A percentile compares a stretch with the other conserved stretches of the same genome.
Conservation (phyloP, 129 eudicot species). For the Chrysanthemum lavandulifolium region DNA sequence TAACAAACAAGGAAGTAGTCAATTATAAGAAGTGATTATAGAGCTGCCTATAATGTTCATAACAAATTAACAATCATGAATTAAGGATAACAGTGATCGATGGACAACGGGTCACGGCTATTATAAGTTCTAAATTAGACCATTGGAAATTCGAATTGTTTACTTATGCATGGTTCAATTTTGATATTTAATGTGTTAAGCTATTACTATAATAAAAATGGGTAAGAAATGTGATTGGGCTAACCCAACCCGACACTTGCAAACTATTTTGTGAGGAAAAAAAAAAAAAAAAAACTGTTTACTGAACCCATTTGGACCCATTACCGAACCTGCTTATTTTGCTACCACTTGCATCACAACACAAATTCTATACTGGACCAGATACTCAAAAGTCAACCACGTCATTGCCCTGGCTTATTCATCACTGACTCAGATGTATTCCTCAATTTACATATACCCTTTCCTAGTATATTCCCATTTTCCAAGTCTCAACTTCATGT, state of each 20-base stretch:
- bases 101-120: background rate
- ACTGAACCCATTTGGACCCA: no score
- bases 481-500: background rate
- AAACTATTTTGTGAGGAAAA: background rate
- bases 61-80: background rate
- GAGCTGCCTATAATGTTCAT: background rate
- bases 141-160: no score
- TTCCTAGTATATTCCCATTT: slow-evolving; percentile 7
- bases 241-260: no score
- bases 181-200: no score
- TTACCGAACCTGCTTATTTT: no score
- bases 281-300: no score
- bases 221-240: no score
- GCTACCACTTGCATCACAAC: slow-evolving; percentile 10
- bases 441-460: background rate
- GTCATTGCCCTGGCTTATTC: background rate
- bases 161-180: no score
- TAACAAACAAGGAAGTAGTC: background rate
- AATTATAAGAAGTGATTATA: background rate
- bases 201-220: no score
- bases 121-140: background rate
- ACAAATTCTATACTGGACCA: slow-evolving; percentile 3
- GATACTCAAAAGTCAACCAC: background rate
- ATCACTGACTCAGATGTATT: background rate
- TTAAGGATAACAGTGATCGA: no score